Evolutionary conservation across 1,139 yeast species (phyloP), one percentile per base, ranked within the genome.

Genomic region (Pichia sp.): DNA sequence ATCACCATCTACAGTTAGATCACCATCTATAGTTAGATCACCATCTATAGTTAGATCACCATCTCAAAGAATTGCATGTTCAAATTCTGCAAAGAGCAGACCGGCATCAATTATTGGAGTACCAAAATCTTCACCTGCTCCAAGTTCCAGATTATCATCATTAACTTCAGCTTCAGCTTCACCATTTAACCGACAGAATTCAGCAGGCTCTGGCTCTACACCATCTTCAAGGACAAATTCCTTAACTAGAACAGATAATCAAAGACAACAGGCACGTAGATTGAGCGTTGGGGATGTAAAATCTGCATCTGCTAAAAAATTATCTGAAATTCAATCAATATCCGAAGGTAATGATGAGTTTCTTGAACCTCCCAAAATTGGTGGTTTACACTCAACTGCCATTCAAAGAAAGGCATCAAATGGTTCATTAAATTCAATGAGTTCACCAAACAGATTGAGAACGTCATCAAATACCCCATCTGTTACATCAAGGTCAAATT

Each of bases 401-500:
- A 13, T 42, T 3, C 44, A 40, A 16, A 39, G 46, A 15, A 39
- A 40, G 23, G 15, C 35, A 39, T 45, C 51, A 7, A 41, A 43
- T 41, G 42, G 35, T 12, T 43, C 47, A 15, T 16, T 45, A 18
- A 37, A 20, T 5, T 35, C 25, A 4, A 20, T 9, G 5, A 22
- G 9, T 12, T 20, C 38, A 35, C 25, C 38, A 13, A 20, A 20
- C 11, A 22, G 36, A 3, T 13, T 11, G 9, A 35, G 16, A 20
- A 20, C 38, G 5, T 25, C 38, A 7, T 35, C 38, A 35, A 13
- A n/a, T 7, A 15, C 39, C 7, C 26, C 44, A 11, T 22, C 49
- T 8, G n/a, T 18, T 20, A 30, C 55, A 4, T 56, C 62, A 22
- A 50, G 61, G n/a, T 46, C 55, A 2, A 56, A 62, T n/a, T 57